phyloP scores from a whole-genome alignment of 192 early-diverging fungal genomes.

The Podila minutissima region DNA sequence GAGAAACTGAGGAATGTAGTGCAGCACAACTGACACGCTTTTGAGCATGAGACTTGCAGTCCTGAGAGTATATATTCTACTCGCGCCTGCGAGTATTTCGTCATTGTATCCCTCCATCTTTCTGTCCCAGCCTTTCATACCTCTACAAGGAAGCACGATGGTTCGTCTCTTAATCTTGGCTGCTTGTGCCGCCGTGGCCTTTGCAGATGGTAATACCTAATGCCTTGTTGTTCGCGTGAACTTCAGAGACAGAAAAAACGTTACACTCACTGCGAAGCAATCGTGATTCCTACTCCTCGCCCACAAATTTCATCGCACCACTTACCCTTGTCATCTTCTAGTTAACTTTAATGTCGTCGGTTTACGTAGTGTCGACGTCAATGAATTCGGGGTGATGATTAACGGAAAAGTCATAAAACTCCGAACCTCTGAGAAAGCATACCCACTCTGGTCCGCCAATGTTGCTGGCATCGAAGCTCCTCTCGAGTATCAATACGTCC shows the following conservation, averaged over 20 bases:
- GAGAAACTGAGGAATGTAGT: slow-evolving; percentile 7
- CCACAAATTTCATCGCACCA: not conserved
- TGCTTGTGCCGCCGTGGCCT: slow-evolving; percentile 5
- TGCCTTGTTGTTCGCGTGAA: not conserved
- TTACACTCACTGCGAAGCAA: not conserved
- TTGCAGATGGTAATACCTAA: slow-evolving; percentile 17
- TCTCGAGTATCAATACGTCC: slow-evolving; percentile 1
- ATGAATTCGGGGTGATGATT: too few relatives aligned
- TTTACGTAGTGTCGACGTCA: too few relatives aligned
- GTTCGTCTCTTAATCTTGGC: slow-evolving; percentile 19
- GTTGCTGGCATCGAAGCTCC: not conserved
- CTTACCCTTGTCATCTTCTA: slow-evolving; percentile 7
- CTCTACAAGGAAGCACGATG: slow-evolving; percentile 13
- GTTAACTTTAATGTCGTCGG: too few relatives aligned
- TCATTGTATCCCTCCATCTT: slow-evolving; percentile 6
- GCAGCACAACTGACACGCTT: slow-evolving; percentile 4
- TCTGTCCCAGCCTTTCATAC: slow-evolving; percentile 9
- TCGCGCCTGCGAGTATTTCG: slow-evolving; percentile 6
- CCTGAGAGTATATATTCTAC: slow-evolving; percentile 4
- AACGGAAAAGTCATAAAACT: too few relatives aligned
- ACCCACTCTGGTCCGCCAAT: slow-evolving; percentile 3
- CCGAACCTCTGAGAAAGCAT: not conserved
- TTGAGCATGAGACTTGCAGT: slow-evolving; percentile 10
- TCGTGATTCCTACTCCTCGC: slow-evolving; percentile 1
- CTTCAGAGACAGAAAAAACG: not conserved